A percentile compares a stretch with the other conserved stretches of the same genome.
Evolutionary conservation across 805 yeast species (phyloP).

Genomic region (Ogataea nitratoaversa): DNA sequence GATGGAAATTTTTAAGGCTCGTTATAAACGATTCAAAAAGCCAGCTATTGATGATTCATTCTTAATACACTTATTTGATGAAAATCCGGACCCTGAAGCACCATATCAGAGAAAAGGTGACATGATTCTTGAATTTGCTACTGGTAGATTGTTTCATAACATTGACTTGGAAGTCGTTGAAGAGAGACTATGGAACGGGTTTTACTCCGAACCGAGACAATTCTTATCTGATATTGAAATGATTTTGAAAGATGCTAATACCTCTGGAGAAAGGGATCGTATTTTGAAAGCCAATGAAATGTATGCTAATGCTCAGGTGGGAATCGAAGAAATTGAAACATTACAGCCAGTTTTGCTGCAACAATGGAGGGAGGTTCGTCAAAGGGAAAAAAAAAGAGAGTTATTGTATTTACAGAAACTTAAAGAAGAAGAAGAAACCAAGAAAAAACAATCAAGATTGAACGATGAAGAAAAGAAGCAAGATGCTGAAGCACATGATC

Average conservation of each 20-base stretch:
- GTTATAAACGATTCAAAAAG: conserved; percentile 87
- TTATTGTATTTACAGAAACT: conserved; percentile 36
- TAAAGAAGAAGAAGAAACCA: conserved; percentile 22
- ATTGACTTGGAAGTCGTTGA: conserved; percentile 94
- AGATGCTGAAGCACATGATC: neutral
- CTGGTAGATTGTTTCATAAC: conserved; percentile 71
- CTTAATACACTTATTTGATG: conserved; percentile 75
- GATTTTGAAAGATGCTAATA: conserved; percentile 74
- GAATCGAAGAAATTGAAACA: conserved; percentile 79
- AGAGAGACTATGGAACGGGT: conserved; percentile 96
- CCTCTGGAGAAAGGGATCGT: conserved; percentile 79
- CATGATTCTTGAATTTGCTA: conserved; percentile 74
- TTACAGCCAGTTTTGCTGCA: conserved; percentile 60
- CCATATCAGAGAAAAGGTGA: conserved; percentile 53
- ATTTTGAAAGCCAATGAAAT: conserved; percentile 82
- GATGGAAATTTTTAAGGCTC: conserved; percentile 82
- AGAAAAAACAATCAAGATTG: conserved; percentile 8
- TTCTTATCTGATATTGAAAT: conserved; percentile 79
- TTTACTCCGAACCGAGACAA: conserved; percentile 87
- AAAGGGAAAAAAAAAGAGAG: conserved; percentile 58
- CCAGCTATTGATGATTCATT: conserved; percentile 80
- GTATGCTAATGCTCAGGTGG: conserved; percentile 95
- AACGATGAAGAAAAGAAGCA: neutral
- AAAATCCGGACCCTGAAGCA: conserved; percentile 35
- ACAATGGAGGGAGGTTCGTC: conserved; percentile 71